phyloP scores from a whole-genome alignment of 192 early-diverging fungal species.

The Podochytrium sp. region DNA sequence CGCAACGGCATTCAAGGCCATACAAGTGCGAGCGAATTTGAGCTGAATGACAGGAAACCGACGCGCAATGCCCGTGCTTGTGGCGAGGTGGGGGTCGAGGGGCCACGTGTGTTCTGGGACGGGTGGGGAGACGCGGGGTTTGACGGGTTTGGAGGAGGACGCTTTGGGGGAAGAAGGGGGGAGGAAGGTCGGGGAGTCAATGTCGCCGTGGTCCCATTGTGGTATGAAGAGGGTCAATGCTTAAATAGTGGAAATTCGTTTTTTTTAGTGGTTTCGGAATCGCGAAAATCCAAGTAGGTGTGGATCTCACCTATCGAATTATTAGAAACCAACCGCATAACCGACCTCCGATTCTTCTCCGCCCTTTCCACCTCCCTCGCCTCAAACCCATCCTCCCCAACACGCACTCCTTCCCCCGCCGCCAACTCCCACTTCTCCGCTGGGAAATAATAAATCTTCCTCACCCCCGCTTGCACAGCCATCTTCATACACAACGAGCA shows the following conservation, averaged over 20 bases:
- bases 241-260: too few relatives aligned
- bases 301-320: conserved; percentile 40
- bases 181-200: conserved; percentile 8
- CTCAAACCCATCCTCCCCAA: neutral
- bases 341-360: conserved; percentile 31
- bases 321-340: conserved; percentile 39
- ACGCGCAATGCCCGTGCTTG: conserved; percentile 18
- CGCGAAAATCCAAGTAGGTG: neutral
- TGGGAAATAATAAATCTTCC: conserved; percentile 50
- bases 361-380: conserved; percentile 26
- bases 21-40: conserved; percentile 25
- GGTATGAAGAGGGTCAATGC: conserved; percentile 36
- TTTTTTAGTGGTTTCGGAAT: too few relatives aligned
- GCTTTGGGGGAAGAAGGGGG: neutral
- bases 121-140: neutral
- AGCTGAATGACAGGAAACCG: conserved; percentile 25
- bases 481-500: conserved; percentile 46
- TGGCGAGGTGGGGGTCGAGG: conserved; percentile 10
- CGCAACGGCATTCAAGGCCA: conserved; percentile 11
- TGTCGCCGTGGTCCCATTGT: conserved; percentile 38
- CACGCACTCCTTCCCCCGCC: neutral
- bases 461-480: conserved; percentile 46
- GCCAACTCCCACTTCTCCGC: conserved; percentile 43
- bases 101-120: conserved; percentile 11
- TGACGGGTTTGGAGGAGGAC: neutral